Evolutionary conservation across 441 rosid genomes (phyloP).

Genomic region (Hypseocharis bilobata): DNA sequence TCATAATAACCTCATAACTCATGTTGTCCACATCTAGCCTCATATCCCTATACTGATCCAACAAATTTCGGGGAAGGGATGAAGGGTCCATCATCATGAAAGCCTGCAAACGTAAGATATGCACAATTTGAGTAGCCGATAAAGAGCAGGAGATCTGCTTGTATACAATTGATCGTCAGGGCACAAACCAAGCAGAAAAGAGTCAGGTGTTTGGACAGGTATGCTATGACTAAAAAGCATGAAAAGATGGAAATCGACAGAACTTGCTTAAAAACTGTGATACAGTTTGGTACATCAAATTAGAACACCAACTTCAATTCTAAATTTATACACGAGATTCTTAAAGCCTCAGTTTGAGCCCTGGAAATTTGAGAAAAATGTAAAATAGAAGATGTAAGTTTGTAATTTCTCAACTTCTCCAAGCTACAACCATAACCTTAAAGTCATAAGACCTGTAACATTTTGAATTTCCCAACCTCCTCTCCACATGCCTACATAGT

Average conservation of each 20-base stretch:
- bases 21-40: slow-evolving; percentile 33
- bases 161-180: not conserved
- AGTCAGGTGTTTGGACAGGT: not conserved
- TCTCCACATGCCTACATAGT: not conserved
- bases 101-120: slow-evolving; percentile 17
- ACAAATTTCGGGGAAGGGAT: slow-evolving; percentile 14
- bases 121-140: not conserved
- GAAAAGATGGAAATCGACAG: not conserved
- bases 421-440: not conserved
- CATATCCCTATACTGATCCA: slow-evolving; percentile 29
- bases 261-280: not conserved
- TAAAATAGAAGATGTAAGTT: no score
- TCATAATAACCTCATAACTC: slow-evolving; percentile 30
- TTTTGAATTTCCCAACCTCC: not conserved
- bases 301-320: not conserved
- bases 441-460: not conserved
- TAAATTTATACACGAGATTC: not conserved
- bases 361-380: not conserved
- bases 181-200: not conserved
- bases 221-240: not conserved
- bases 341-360: not conserved
- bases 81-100: slow-evolving; percentile 19
- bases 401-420: not conserved
- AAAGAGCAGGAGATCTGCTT: not conserved
- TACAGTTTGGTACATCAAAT: not conserved